Percentiles rank a stretch among this genome's conserved stretches.
Conservation (phyloP, 805 yeast species). For the Cyberlindnera veronae region DNA sequence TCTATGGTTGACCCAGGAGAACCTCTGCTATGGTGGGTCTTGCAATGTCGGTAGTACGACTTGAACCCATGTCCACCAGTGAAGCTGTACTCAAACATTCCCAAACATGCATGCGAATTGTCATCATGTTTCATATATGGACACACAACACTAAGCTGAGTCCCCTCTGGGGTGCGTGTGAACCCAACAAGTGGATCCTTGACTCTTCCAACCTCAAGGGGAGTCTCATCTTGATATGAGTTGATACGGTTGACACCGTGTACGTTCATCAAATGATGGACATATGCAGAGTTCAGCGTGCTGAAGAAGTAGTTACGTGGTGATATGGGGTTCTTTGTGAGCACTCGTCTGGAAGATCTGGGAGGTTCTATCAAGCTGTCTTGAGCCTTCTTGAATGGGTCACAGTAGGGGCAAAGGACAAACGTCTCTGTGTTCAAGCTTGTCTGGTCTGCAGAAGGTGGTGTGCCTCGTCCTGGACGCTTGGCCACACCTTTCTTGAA, state of each 20-base stretch:
- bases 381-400: too few relatives aligned
- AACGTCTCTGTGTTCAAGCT: too few relatives aligned
- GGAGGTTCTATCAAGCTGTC: background rate
- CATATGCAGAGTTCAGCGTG: background rate
- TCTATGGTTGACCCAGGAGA: too few relatives aligned
- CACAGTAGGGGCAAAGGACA: too few relatives aligned
- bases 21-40: too few relatives aligned
- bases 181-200: background rate
- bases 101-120: background rate
- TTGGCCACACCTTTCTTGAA: too few relatives aligned
- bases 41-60: background rate
- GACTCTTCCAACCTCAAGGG: too few relatives aligned
- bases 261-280: background rate
- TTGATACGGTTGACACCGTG: background rate
- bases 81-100: background rate
- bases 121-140: background rate
- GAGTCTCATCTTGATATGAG: too few relatives aligned
- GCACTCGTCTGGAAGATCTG: background rate
- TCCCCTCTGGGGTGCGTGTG: background rate
- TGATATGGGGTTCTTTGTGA: too few relatives aligned
- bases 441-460: too few relatives aligned
- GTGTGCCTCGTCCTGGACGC: too few relatives aligned
- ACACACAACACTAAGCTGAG: background rate
- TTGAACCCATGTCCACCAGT: background rate
- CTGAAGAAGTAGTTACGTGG: background rate